Percentiles rank a stretch among this genome's conserved stretches.
Conservation (phyloP, 352 stramenopile genomes). For the Phytophthora idaei region DNA sequence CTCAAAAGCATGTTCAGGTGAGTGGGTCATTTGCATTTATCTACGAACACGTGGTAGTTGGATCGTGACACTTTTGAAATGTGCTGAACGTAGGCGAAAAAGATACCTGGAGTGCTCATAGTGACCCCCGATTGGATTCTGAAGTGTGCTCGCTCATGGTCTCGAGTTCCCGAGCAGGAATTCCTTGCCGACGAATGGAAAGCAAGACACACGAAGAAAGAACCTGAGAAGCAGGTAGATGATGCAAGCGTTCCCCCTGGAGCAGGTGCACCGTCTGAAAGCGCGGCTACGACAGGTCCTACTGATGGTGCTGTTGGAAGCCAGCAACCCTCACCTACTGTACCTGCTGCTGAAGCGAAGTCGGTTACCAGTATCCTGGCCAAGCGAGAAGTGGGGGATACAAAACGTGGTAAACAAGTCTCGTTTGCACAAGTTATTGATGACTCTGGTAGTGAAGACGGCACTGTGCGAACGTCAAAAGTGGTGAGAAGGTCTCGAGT, state of each 20-base stretch:
- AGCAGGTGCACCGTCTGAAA: conserved; percentile 3
- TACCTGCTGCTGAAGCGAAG: conserved; percentile 22
- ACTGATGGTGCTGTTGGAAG: conserved; percentile 13
- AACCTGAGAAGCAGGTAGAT: conserved; percentile 20
- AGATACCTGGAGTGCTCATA: conserved; percentile 60
- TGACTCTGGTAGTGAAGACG: conserved; percentile 35
- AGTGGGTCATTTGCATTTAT: conserved; percentile 1
- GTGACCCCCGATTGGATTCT: conserved; percentile 85
- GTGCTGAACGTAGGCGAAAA: conserved; percentile 49
- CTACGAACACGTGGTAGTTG: neutral
- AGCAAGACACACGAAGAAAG: conserved; percentile 42
- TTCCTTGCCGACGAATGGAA: conserved; percentile 77
- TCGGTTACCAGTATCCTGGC: conserved; percentile 23
- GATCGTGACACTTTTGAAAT: conserved; percentile 4
- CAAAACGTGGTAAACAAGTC: conserved; percentile 54
- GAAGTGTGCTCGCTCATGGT: conserved; percentile 78
- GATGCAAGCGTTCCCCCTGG: conserved; percentile 6
- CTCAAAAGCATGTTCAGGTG: conserved; percentile 81
- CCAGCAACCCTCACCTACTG: conserved; percentile 7
- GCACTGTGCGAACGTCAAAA: conserved; percentile 29
- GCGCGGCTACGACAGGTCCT: conserved; percentile 4
- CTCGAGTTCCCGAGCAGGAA: conserved; percentile 57
- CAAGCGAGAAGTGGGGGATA: conserved; percentile 19
- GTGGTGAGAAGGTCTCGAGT: conserved; percentile 43
- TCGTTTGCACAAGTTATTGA: conserved; percentile 58